These are phyloP conservation scores for Vitis hybrid DNA, from an alignment of 177 flowering plant genomes.

Conservation along the genomic window DNA sequence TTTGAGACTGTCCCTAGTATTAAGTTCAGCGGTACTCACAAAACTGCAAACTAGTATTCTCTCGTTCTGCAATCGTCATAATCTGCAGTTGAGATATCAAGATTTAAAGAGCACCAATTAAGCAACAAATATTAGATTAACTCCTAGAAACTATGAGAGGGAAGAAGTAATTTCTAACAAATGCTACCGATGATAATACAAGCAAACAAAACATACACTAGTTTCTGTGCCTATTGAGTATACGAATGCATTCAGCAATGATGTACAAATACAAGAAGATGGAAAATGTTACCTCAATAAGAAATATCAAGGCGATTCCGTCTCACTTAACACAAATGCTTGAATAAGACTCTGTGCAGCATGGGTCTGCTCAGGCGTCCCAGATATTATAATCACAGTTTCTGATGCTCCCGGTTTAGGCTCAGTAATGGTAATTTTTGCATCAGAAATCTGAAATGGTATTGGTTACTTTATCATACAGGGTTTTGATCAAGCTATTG, in stretches of 20 bases:
- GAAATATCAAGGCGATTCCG: slow-evolving; percentile 45
- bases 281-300: slow-evolving; percentile 12
- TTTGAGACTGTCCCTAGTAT: background rate
- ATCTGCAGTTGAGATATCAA: slow-evolving; percentile 4
- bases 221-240: background rate
- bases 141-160: too few species aligned
- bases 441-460: slow-evolving; percentile 88
- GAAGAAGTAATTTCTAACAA: too few species aligned
- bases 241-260: background rate
- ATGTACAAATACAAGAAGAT: background rate
- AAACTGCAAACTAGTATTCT: slow-evolving; percentile 1
- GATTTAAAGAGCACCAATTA: background rate
- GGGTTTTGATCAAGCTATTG: too few species aligned
- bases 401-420: slow-evolving; percentile 82
- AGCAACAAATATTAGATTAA: background rate
- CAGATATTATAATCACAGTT: slow-evolving; percentile 79
- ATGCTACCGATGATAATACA: background rate
- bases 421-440: slow-evolving; percentile 73
- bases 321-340: slow-evolving; percentile 90
- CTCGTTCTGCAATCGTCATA: background rate
- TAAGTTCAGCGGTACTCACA: slow-evolving; percentile 2
- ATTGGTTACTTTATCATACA: background rate
- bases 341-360: slow-evolving; percentile 99
- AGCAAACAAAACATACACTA: background rate
- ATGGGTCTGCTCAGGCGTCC: slow-evolving; percentile 92